These are phyloP conservation scores for Parsonsia alboflavescens DNA, from an alignment of 257 asterid species.

Conservation along the genomic window DNA sequence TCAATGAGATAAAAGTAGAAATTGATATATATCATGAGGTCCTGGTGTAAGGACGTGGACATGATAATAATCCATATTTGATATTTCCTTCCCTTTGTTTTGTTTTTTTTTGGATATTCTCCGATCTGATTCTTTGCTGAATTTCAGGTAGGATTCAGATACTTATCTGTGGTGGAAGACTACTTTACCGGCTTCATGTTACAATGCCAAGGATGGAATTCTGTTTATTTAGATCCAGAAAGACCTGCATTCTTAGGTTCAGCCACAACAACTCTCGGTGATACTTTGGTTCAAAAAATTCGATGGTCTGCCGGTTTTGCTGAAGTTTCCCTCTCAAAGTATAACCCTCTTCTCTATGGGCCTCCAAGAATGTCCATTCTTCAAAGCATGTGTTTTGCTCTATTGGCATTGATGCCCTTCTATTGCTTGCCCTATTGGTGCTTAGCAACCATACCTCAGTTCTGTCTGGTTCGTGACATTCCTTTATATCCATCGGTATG, in stretches of 20 bases:
- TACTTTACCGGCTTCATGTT: constrained; percentile 28
- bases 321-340: constrained; percentile 21
- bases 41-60: too few species aligned
- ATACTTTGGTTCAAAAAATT: constrained; percentile 20
- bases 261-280: constrained; percentile 26
- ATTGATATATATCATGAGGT: too few species aligned
- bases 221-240: constrained; percentile 22
- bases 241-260: constrained; percentile 32
- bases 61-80: too few species aligned
- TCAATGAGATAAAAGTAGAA: too few species aligned
- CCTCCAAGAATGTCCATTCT: constrained; percentile 15
- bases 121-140: too few species aligned
- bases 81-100: too few species aligned
- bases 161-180: constrained; percentile 33
- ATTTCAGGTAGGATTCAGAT: constrained; percentile 35
- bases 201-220: constrained; percentile 29
- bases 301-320: constrained; percentile 29
- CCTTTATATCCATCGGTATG: constrained; percentile 26
- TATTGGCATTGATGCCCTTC: constrained; percentile 22
- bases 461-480: constrained; percentile 22
- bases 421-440: constrained; percentile 30
- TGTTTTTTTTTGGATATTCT: too few species aligned
- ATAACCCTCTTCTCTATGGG: constrained; percentile 26
- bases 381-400: constrained; percentile 19
- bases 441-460: constrained; percentile 30